Evolutionary conservation across 139 green algal species (phyloP), one percentile per base, ranked within the genome.

Genomic region (Trebouxia sp.): DNA sequence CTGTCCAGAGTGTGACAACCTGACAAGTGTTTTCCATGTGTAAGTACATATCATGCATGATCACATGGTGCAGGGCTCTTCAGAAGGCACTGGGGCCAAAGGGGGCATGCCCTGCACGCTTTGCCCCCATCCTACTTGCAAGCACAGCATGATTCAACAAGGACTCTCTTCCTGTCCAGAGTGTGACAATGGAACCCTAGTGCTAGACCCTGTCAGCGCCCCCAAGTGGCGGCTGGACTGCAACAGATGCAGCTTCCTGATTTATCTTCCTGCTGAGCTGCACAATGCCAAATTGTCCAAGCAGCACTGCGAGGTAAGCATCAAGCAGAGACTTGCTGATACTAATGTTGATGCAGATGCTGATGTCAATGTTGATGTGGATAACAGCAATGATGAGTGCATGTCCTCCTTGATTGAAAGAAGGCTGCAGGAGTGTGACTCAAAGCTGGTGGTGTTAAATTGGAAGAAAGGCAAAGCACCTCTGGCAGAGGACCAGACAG

Each of bases 171-270:
- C 88, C 38, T 96, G 92, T 83, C 87, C 91, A 14, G 87, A 91
- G 35, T 93, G 90, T 39, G 83, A 88, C 20, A 79, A 62, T 38
- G 92, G 92, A 24, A 87, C 83, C 22, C 79, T 97, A 51, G 87
- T 98, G 53, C 86, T 98, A 55, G 94, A 98, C 83, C 92, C 94
- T 1, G 88, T 96, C 14, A 87, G 83, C 7, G 89, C 85, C 3
- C 92, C 93, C 22, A 87, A 86, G 39, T 97, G 92, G 92, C 87
- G 93, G 1, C 62, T 98, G 35, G 88, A 95, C 77, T 98, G 94
- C 90, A 96, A 90, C 77, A 80, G 80, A 41, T 97, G 94, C 86
- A 88, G 81, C 87, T 95, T 96, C 82, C 65, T 98, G 5, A 87
- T 98, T 26, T 95, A 94, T 70, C 85, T 98, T 32, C 90, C 92